These are phyloP conservation scores for Coccinonectria pachysandricola DNA, from an alignment of 2,329 filamentous ascomycete genomes.

Conservation along the genomic window DNA sequence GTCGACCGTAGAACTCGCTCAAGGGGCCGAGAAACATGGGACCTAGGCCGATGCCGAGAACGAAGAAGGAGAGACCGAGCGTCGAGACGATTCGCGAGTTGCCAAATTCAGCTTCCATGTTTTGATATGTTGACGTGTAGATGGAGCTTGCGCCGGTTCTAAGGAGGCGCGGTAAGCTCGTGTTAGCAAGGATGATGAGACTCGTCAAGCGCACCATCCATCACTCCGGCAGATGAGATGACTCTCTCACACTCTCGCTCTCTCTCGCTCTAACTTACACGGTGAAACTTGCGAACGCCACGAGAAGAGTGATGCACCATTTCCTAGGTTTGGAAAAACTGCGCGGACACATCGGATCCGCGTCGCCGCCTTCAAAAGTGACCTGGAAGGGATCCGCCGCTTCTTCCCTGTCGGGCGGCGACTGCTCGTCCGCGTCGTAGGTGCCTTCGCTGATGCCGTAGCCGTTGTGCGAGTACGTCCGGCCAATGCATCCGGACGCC, in stretches of 20 bases:
- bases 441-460: slow-evolving; percentile 30
- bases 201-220: no score
- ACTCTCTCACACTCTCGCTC: no score
- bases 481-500: slow-evolving; percentile 10
- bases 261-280: no score
- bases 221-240: slow-evolving; percentile 2
- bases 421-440: slow-evolving; percentile 4
- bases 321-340: slow-evolving; percentile 57
- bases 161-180: no score
- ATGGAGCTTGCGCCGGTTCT: slow-evolving; percentile 81
- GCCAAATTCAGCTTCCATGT: slow-evolving; percentile 66
- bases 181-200: no score
- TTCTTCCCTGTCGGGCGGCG: slow-evolving; percentile 10
- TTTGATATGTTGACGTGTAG: slow-evolving; percentile 72
- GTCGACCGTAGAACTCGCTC: slow-evolving; percentile 71
- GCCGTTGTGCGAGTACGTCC: slow-evolving; percentile 32
- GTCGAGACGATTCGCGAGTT: slow-evolving; percentile 63
- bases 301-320: slow-evolving; percentile 69
- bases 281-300: slow-evolving; percentile 65
- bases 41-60: slow-evolving; percentile 59
- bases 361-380: slow-evolving; percentile 59
- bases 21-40: slow-evolving; percentile 54
- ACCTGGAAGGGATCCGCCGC: slow-evolving; percentile 56
- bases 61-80: slow-evolving; percentile 72
- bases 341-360: slow-evolving; percentile 64